Evolutionary conservation across 345 rosid species (phyloP), one percentile per base, ranked within the genome.

Genomic region (Camelina hispida): DNA sequence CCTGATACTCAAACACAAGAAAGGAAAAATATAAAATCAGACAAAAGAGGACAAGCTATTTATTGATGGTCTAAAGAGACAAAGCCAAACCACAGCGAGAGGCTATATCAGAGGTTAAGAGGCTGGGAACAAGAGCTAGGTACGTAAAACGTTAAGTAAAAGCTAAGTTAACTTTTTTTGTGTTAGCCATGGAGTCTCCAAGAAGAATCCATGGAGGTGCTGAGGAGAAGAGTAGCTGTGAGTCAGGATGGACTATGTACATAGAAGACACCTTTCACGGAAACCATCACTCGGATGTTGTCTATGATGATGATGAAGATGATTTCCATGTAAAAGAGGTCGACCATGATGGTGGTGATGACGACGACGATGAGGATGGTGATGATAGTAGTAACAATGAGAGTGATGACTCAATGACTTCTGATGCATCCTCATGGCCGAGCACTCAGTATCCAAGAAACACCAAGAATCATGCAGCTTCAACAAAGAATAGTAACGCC

Each of bases 381-480:
- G 37, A 54, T 54, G 76, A 75, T 55, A 43, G 47, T 70, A 52
- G 78, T 52, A 72, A 58, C n/a, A 67, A 66, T 56, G 77, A 80
- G 77, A 87, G 89, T 16, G 89, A 87, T 81, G 95, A 89, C 52
- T 89, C 95, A 6, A 86, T 89, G 95, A 83, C 86, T 34, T 89
- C 95, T 30, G 95, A 89, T 79, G 95, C 95, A 34, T 87, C 91
- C 25, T 89, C 95, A 38, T 85, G 91, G 64, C 91, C 88, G 64
- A 83, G 83, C 37, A 83, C 65, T 62, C 81, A 85, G 59, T 64
- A 67, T 76, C 71, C 76, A 68, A 58, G 64, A 34, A 62, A 51
- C 47, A 74, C 53, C 61, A 69, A 65, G 72, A 73, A 81, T 82
- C 78, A 78, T 69, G 73, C 35, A 75, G 37, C 75, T 40, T 38